Evolutionary conservation across 768 basidiomycete species (phyloP).

Genomic region (Boletus vermiculosoides): DNA sequence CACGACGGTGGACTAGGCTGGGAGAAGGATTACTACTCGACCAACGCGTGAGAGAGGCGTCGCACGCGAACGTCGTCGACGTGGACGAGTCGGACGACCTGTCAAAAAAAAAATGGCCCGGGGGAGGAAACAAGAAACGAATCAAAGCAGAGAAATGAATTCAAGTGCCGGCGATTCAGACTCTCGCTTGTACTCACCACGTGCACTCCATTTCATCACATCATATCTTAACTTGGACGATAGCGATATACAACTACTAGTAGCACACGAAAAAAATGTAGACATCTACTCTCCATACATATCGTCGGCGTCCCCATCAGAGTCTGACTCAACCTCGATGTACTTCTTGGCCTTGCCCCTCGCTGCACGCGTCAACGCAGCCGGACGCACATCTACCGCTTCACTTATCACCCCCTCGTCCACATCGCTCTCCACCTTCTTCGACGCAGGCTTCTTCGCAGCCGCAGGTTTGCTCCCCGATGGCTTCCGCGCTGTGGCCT

Average conservation of each 20-base stretch:
- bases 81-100: neutral
- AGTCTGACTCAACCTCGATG: constrained; percentile 55
- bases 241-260: no score
- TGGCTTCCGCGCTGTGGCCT: constrained; percentile 45
- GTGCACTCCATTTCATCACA: constrained; percentile 6
- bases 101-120: neutral
- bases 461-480: constrained; percentile 60
- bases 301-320: constrained; percentile 41
- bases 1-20: neutral
- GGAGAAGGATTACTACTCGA: neutral
- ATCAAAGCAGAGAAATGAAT: neutral
- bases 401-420: constrained; percentile 46
- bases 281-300: constrained; percentile 40
- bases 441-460: constrained; percentile 47
- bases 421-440: constrained; percentile 42
- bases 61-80: constrained; percentile 14
- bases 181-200: constrained; percentile 16
- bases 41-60: neutral
- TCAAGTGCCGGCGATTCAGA: neutral
- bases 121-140: neutral
- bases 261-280: no score
- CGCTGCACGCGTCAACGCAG: constrained; percentile 48
- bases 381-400: constrained; percentile 39
- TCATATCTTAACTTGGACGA: neutral
- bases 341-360: constrained; percentile 56